Percentiles rank a stretch among this genome's conserved stretches.
Evolutionary conservation across 495 filamentous ascomycete species (phyloP).

Genomic region (Hypoxylon crocopeplum): DNA sequence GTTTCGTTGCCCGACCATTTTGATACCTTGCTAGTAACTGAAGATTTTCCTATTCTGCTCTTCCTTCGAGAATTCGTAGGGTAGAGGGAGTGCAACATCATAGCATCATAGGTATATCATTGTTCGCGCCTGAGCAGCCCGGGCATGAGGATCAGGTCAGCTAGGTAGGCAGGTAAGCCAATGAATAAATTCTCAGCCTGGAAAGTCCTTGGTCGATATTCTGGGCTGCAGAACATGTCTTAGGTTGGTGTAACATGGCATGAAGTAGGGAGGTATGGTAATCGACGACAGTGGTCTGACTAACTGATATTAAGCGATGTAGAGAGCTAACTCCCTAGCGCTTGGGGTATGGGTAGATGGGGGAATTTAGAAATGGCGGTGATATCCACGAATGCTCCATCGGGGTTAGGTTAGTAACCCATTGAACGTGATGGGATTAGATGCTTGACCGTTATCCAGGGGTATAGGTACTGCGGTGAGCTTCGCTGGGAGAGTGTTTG

Average conservation of each 20-base stretch:
- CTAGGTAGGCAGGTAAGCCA: not conserved
- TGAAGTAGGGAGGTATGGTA: slow-evolving; percentile 24
- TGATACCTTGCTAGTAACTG: slow-evolving; percentile 16
- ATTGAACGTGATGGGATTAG: too few species aligned
- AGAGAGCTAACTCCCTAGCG: slow-evolving; percentile 1
- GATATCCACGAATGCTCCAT: slow-evolving; percentile 12
- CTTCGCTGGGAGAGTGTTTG: not conserved
- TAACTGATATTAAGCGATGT: slow-evolving; percentile 18
- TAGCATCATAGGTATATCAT: slow-evolving; percentile 18
- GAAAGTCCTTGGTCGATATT: slow-evolving; percentile 33
- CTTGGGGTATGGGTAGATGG: slow-evolving; percentile 16
- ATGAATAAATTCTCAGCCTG: slow-evolving; percentile 21
- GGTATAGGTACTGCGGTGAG: slow-evolving; percentile 9
- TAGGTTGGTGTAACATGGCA: slow-evolving; percentile 31
- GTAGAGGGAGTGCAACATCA: slow-evolving; percentile 10
- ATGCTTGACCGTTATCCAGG: slow-evolving; percentile 6
- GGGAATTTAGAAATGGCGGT: slow-evolving; percentile 32
- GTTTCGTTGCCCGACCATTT: slow-evolving; percentile 1
- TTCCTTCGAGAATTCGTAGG: slow-evolving; percentile 5
- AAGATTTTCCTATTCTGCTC: slow-evolving; percentile 9
- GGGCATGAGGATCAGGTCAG: not conserved
- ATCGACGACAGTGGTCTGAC: slow-evolving; percentile 15
- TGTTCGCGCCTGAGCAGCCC: slow-evolving; percentile 16
- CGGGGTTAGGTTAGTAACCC: slow-evolving; percentile 18
- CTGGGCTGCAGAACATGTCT: slow-evolving; percentile 38